Evolutionary conservation across 2,329 filamentous ascomycete genomes (phyloP).

Genomic region (Trichocomaceae sp.): DNA sequence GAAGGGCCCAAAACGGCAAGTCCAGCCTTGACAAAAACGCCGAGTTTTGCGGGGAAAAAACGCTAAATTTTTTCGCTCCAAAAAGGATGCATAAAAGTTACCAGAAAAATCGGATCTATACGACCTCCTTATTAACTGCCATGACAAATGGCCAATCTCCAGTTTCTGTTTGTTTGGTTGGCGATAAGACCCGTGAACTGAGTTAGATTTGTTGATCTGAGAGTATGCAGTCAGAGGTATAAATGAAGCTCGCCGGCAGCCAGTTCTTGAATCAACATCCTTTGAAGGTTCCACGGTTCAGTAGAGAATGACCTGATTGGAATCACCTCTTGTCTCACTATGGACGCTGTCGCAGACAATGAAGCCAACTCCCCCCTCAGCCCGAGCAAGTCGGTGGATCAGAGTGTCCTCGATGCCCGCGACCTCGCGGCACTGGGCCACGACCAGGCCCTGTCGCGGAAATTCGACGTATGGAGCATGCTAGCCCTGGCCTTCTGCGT

Average conservation of each 20-base stretch:
- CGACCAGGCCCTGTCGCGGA: slow-evolving; percentile 37
- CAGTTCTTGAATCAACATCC: not conserved
- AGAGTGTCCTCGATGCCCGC: slow-evolving; percentile 35
- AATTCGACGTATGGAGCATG: slow-evolving; percentile 53
- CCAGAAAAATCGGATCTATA: not conserved
- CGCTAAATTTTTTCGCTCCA: no score
- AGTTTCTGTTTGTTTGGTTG: not conserved
- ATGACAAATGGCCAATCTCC: slow-evolving; percentile 8
- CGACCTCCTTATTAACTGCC: not conserved
- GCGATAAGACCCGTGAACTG: not conserved
- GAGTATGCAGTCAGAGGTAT: no score
- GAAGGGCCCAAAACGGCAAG: slow-evolving; percentile 4
- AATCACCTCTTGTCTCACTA: not conserved
- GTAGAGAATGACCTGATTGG: not conserved
- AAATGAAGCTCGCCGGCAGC: no score
- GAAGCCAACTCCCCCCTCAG: slow-evolving; percentile 10
- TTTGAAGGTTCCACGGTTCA: not conserved
- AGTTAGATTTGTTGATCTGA: no score
- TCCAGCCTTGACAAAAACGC: not conserved
- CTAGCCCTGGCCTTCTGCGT: slow-evolving; percentile 53
- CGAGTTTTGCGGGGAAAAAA: slow-evolving; percentile 9
- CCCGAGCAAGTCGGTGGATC: slow-evolving; percentile 17
- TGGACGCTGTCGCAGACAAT: not conserved
- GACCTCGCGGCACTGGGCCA: slow-evolving; percentile 39
- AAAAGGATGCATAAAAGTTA: not conserved